Evolutionary conservation across 2,329 filamentous ascomycete genomes (phyloP).

Genomic region (Diaporthe capsici): DNA sequence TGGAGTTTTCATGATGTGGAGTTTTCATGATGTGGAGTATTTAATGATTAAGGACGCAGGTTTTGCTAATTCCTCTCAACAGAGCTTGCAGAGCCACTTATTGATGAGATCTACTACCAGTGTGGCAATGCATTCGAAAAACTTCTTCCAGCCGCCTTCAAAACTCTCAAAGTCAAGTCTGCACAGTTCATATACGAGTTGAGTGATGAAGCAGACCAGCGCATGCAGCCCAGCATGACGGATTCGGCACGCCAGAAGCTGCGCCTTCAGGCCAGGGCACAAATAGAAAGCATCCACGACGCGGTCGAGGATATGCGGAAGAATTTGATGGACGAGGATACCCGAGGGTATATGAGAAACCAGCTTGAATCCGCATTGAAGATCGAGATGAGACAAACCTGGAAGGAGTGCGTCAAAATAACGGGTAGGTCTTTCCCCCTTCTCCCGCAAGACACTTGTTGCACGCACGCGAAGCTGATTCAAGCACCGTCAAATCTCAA

Average conservation of each 20-base stretch:
- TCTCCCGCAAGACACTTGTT: no score
- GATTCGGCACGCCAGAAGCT: background rate
- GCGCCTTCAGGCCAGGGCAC: background rate
- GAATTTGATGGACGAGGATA: no score
- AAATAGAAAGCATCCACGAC: background rate
- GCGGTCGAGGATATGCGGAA: background rate
- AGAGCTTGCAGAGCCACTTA: background rate
- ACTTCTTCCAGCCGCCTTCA: background rate
- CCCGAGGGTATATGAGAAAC: background rate
- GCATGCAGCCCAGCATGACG: background rate
- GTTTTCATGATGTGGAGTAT: no score
- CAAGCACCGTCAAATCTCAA: background rate
- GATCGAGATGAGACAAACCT: background rate
- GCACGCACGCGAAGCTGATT: background rate
- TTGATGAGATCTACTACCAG: background rate
- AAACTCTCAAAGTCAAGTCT: background rate
- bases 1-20: no score
- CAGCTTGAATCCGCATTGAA: background rate
- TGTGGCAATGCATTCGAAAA: background rate
- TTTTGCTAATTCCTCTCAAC: background rate
- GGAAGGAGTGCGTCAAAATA: background rate
- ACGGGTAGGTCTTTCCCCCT: background rate
- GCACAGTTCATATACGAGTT: background rate
- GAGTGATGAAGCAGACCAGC: background rate
- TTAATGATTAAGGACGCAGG: background rate